phyloP scores from a whole-genome alignment of 345 rosid species.

The Anacardium occidentale region DNA sequence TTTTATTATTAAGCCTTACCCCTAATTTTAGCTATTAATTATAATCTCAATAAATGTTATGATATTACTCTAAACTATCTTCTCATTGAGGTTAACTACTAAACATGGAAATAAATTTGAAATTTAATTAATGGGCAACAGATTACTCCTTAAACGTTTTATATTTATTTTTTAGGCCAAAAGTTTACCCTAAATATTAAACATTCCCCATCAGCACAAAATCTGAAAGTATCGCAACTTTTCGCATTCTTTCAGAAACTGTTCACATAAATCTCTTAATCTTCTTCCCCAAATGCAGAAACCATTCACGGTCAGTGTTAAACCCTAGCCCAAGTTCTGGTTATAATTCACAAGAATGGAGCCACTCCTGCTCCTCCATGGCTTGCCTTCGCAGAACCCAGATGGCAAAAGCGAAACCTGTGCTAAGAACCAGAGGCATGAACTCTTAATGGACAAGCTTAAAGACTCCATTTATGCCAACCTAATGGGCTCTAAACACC shows the following conservation, averaged over 20 bases:
- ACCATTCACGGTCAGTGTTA: not conserved
- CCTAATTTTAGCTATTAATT: no score
- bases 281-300: not conserved
- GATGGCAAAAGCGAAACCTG: not conserved
- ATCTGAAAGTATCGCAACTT: not conserved
- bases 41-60: no score
- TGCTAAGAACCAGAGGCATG: not conserved
- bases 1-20: no score
- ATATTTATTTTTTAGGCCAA: no score
- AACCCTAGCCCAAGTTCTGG: not conserved
- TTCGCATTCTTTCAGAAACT: no score
- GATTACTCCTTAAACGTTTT: no score
- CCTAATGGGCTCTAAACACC: constrained; percentile 19
- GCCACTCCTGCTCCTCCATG: not conserved
- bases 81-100: no score
- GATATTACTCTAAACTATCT: no score
- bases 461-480: constrained; percentile 16
- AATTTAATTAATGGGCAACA: no score
- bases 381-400: not conserved
- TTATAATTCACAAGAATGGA: not conserved
- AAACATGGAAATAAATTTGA: no score
- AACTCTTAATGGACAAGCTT: constrained; percentile 19
- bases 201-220: not conserved
- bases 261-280: not conserved
- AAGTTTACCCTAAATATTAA: no score